Base-by-base conservation (phyloP, 306 rosid species). In the Purshia tridentata region DNA sequence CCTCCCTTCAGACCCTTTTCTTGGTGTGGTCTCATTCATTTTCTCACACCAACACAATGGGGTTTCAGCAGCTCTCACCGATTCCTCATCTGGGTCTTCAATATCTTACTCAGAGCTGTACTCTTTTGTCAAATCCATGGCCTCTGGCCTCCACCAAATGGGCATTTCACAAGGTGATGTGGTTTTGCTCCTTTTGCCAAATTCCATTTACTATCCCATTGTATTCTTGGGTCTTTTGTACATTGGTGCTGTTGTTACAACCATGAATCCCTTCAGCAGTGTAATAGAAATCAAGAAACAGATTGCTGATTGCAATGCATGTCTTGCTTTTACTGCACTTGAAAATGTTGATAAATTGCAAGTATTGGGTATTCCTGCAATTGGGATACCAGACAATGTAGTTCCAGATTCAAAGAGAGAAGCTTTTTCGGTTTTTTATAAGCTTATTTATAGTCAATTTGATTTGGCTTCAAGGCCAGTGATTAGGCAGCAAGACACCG, bases 401-500 rank as follows among this genome's bases (percentile, higher is more conserved):
- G 51, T 68, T 22, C 62, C 23, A 61, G 81, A 61, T 59, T 70
- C 53, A 66, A 84, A 58, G 46, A 16, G 46, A 41, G 73, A 15
- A 63, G 59, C 29, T 58, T 85, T 82, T 76, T 83, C 87, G 0
- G 15, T 35, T 61, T 88, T 89, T 47, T 53, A 20, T 62, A 61
- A 81, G 67, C 75, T 92, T 74, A 44, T 90, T 79, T 74, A 50
- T 62, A 57, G 84, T 53, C 29, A 53, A 4, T 74, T 62, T 72
- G 88, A 77, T 79, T 71, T 80, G 72, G 73, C 66, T 60, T 58
- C 72, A 3, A 86, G 77, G 81, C 87, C 90, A 9, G 74, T 84
- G 81, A 86, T 93, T 66, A 80, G 73, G 56, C 97, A 89, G 81
- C 85, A 87, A 55, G 97, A 93, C 76, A 75, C 81, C n/a, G 97